Evolutionary conservation across 1,284 basidiomycete species (phyloP), one percentile per base, ranked within the genome.

Genomic region (Inonotus obliquus): DNA sequence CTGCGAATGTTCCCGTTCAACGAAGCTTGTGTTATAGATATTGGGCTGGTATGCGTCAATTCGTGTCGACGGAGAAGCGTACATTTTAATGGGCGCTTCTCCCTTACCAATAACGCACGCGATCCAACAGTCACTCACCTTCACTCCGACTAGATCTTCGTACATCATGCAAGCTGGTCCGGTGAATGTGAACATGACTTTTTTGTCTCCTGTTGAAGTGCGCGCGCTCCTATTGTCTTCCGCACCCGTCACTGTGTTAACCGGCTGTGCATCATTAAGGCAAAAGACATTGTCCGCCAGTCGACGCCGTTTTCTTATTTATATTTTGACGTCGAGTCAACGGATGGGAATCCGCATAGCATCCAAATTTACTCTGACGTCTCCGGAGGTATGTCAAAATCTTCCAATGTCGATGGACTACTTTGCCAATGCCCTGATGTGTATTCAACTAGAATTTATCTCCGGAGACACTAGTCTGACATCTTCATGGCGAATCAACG

Each of bases 221-320:
- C 19, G 70, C 49, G 23, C 32, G 25, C 27, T 13, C 1, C 19
- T 5, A 7, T 53, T 35, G 23, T 54, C 35, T n/a, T 35, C 17
- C 27, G 10, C 45, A 4, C 13, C 1, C 23, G 37, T 55, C 38
- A 11, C 19, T 27, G 44, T 29, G 2, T 10, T 25, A 1, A 37
- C 23, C 13, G 6, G 14, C 23, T 55, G 19, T 41, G 23, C 17
- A 19, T 41, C 17, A 11, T 11, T 17, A 60, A 69, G 63, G 65
- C 69, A 2, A 69, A 65, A 21, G 72, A 76, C 60, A 59, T 69
- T 51, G 60, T 70, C 38, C 64, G 65, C 25, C 75, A 79, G 65
- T 80, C 77, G 2, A 65, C 77, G 17, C 77, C 78, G 2, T 77
- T 78, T 66, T 68, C 73, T 19, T 78, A 81, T 63, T 57, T 80